Percentiles rank a stretch among this genome's conserved stretches.
Evolutionary conservation across 2,329 filamentous ascomycete genomes (phyloP).

Genomic region (Aotearoamyces nothofagi): DNA sequence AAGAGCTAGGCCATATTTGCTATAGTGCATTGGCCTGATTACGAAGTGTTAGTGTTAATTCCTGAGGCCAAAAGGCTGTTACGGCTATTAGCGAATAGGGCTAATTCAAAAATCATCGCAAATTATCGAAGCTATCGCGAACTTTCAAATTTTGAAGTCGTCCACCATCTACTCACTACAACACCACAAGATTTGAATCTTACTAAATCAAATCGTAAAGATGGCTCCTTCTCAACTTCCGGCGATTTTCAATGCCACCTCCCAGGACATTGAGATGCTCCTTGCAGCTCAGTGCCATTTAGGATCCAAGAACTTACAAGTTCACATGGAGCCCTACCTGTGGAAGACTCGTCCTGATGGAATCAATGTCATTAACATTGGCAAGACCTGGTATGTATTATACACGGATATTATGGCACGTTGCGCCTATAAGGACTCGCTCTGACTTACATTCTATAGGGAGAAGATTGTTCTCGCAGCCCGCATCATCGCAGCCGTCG

Average conservation of each 20-base stretch:
- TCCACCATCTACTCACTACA: background rate
- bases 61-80: no score
- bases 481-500: constrained; percentile 95
- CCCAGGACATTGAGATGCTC: constrained; percentile 98
- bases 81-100: no score
- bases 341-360: constrained; percentile 99
- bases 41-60: no score
- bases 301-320: constrained; percentile 97
- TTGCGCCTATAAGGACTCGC: constrained; percentile 11
- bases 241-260: constrained; percentile 86
- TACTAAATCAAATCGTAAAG: constrained; percentile 42
- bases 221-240: constrained; percentile 95
- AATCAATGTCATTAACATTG: constrained; percentile 98
- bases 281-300: constrained; percentile 93
- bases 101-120: background rate
- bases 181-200: background rate
- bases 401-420: background rate
- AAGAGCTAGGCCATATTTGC: no score
- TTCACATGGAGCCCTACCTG: constrained; percentile 98
- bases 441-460: constrained; percentile 38
- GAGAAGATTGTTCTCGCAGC: constrained; percentile 99
- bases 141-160: constrained; percentile 1
- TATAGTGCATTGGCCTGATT: no score
- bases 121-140: no score
- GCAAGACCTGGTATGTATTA: constrained; percentile 87